Percentiles rank a stretch among this genome's conserved stretches.
Conservation (phyloP, 2,329 filamentous ascomycete species). For the Aureobasidium sp. region DNA sequence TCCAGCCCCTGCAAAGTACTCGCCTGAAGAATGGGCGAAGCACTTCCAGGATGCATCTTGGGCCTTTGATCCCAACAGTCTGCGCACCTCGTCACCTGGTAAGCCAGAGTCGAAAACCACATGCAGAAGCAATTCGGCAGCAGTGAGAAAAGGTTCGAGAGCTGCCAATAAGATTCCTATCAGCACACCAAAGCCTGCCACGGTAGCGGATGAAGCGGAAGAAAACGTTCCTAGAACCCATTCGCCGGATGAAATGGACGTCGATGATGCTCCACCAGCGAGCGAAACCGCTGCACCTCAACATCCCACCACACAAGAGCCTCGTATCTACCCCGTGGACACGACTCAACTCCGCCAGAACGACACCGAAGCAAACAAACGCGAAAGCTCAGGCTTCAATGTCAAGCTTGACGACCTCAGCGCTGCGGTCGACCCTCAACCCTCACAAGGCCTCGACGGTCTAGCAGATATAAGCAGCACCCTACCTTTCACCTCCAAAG, state of each 20-base stretch:
- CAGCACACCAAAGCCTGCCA: constrained; percentile 8
- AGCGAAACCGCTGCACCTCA: not conserved
- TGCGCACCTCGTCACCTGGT: constrained; percentile 3
- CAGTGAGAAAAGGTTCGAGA: constrained; percentile 5
- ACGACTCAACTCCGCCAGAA: constrained; percentile 17
- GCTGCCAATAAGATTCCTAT: constrained; percentile 8
- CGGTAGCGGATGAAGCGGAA: constrained; percentile 22
- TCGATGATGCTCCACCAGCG: constrained; percentile 34
- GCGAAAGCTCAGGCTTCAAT: constrained; percentile 17
- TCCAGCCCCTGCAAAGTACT: constrained; percentile 29
- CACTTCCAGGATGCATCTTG: constrained; percentile 39
- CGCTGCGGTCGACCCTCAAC: constrained; percentile 41
- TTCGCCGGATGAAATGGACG: constrained; percentile 42
- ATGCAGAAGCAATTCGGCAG: constrained; percentile 8
- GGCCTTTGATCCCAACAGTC: constrained; percentile 22
- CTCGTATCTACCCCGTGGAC: constrained; percentile 28
- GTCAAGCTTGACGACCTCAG: constrained; percentile 43
- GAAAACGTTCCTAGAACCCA: constrained; percentile 22
- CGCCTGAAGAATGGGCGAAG: constrained; percentile 36
- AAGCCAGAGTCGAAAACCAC: constrained; percentile 1
- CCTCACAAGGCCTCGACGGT: constrained; percentile 48
- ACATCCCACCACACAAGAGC: constrained; percentile 15
- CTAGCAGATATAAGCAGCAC: constrained; percentile 47
- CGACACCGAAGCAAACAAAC: constrained; percentile 16
- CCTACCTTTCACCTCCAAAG: constrained; percentile 53